phyloP scores from a whole-genome alignment of 768 basidiomycete species.

The Obba rivulosa region DNA sequence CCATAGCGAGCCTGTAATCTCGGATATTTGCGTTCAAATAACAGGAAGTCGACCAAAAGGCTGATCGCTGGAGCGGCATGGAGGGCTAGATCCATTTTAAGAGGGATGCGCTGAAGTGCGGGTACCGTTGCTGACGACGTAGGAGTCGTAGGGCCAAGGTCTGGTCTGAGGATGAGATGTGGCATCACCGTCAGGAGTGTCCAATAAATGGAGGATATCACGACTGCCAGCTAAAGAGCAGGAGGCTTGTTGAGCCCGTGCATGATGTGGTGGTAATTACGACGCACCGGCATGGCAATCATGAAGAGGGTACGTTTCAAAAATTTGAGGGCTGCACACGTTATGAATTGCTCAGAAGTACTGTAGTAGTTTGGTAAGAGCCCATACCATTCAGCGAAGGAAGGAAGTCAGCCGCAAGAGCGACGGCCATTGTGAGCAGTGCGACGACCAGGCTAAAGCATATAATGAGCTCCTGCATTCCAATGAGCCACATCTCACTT shows the following conservation, averaged over 20 bases:
- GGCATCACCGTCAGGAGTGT: conserved; percentile 51
- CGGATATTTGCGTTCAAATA: conserved; percentile 55
- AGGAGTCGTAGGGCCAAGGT: conserved; percentile 4
- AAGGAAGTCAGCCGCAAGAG: conserved; percentile 35
- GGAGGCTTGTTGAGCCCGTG: background rate
- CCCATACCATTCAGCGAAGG: conserved; percentile 32
- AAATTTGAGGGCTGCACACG: conserved; percentile 31
- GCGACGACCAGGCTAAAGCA: conserved; percentile 31
- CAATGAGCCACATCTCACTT: conserved; percentile 10
- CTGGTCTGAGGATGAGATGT: conserved; percentile 41
- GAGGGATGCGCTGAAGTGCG: conserved; percentile 35
- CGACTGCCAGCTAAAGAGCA: conserved; percentile 32
- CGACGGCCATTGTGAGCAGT: conserved; percentile 36
- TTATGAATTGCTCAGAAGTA: background rate
- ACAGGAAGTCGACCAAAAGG: conserved; percentile 62
- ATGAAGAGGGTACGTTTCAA: conserved; percentile 57
- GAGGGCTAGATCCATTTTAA: conserved; percentile 43
- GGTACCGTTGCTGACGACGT: conserved; percentile 26
- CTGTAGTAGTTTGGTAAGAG: background rate
- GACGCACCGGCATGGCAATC: conserved; percentile 58
- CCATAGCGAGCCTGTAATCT: conserved; percentile 26
- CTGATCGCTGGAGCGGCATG: conserved; percentile 58
- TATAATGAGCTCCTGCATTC: background rate
- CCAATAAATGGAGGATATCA: conserved; percentile 67
- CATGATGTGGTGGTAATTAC: too few relatives aligned